A percentile compares a stretch with the other conserved stretches of the same genome.
Conservation (phyloP, 2,329 filamentous ascomycete genomes). For the Dactylellina sp. region DNA sequence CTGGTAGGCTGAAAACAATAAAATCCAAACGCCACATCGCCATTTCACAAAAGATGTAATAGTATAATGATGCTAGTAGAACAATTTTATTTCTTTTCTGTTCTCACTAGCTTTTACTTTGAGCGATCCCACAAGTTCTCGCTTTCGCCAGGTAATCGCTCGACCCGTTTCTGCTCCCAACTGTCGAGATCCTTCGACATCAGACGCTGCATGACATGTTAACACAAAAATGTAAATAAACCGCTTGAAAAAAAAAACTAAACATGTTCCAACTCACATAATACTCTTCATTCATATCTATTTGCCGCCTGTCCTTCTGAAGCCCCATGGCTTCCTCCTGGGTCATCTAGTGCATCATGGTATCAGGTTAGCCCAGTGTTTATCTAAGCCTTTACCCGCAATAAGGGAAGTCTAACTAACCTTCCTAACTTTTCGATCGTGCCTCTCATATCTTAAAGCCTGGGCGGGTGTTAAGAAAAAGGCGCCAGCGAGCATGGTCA, state of each 20-base stretch:
- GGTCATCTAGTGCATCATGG: slow-evolving; percentile 67
- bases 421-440: slow-evolving; percentile 89
- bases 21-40: too few relatives aligned
- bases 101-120: slow-evolving; percentile 9
- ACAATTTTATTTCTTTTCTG: not conserved
- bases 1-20: too few relatives aligned
- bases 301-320: slow-evolving; percentile 74
- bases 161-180: slow-evolving; percentile 96
- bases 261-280: slow-evolving; percentile 83
- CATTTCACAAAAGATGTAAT: not conserved
- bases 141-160: slow-evolving; percentile 87
- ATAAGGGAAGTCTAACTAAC: slow-evolving; percentile 1
- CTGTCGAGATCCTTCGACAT: slow-evolving; percentile 91
- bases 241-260: not conserved
- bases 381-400: not conserved
- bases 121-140: slow-evolving; percentile 66
- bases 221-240: slow-evolving; percentile 8
- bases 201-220: slow-evolving; percentile 71
- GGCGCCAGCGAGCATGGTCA: slow-evolving; percentile 87
- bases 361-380: not conserved
- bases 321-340: slow-evolving; percentile 88
- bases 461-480: slow-evolving; percentile 96
- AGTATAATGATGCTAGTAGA: not conserved
- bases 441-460: slow-evolving; percentile 89
- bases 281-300: slow-evolving; percentile 87